These are phyloP conservation scores for Lactarius evosmus DNA, from an alignment of 768 basidiomycete species.

Conservation along the genomic window DNA sequence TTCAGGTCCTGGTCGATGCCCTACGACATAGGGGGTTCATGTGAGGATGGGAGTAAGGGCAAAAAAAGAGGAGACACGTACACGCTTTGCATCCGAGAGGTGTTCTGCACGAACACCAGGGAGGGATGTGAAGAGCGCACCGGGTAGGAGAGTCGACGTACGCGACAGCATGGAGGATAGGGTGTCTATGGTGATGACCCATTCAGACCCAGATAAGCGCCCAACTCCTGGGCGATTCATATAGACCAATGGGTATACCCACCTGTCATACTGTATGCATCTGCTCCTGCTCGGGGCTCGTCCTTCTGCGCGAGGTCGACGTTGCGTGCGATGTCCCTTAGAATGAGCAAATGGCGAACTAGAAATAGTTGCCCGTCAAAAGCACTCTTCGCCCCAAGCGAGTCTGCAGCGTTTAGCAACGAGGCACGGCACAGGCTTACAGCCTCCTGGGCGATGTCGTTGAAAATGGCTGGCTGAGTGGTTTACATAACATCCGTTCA, in stretches of 20 bases:
- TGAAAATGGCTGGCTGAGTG: slow-evolving; percentile 84
- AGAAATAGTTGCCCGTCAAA: slow-evolving; percentile 85
- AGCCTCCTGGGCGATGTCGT: slow-evolving; percentile 95
- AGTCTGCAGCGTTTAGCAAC: slow-evolving; percentile 67
- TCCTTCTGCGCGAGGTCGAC: slow-evolving; percentile 58
- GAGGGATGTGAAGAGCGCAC: slow-evolving; percentile 65
- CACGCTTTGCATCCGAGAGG: slow-evolving; percentile 70
- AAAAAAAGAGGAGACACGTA: slow-evolving; percentile 36
- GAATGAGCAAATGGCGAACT: slow-evolving; percentile 81
- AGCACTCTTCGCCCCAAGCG: slow-evolving; percentile 49
- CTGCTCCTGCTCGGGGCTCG: slow-evolving; percentile 39
- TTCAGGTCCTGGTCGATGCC: slow-evolving; percentile 86
- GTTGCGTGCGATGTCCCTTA: slow-evolving; percentile 86
- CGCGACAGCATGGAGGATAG: slow-evolving; percentile 57
- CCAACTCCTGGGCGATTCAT: neutral
- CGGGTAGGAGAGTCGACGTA: slow-evolving; percentile 61
- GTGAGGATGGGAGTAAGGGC: slow-evolving; percentile 10
- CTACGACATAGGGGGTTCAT: slow-evolving; percentile 38
- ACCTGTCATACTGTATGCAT: slow-evolving; percentile 61
- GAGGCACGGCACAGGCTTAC: slow-evolving; percentile 79
- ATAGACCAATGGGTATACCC: slow-evolving; percentile 21
- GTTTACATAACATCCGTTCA: neutral
- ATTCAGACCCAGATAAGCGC: neutral
- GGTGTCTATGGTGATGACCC: slow-evolving; percentile 41
- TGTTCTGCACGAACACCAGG: slow-evolving; percentile 63